A percentile compares a stretch with the other conserved stretches of the same genome.
phyloP scores from a whole-genome alignment of 352 stramenopile genomes.

The Pythium brachiatum region DNA sequence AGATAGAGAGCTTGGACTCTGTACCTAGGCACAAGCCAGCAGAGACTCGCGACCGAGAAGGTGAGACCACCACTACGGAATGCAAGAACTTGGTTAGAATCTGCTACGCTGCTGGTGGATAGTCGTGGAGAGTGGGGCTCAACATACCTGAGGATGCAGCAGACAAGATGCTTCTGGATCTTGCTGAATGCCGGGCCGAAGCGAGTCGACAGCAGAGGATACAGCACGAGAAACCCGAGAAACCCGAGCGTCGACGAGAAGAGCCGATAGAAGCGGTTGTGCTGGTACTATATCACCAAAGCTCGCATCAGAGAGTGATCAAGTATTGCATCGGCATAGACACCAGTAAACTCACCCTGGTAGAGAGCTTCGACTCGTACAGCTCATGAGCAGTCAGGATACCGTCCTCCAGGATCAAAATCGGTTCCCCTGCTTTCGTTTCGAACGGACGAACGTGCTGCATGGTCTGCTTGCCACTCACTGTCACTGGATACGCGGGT shows the following conservation, averaged over 20 bases:
- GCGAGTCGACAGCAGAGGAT: constrained; percentile 32
- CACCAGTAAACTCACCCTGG: constrained; percentile 31
- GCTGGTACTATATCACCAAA: constrained; percentile 34
- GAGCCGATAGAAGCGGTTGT: constrained; percentile 66
- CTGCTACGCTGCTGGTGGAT: background rate
- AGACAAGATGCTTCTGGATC: constrained; percentile 44
- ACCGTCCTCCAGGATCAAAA: constrained; percentile 66
- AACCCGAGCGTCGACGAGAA: constrained; percentile 64
- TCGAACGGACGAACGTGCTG: constrained; percentile 39
- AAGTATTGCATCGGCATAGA: background rate
- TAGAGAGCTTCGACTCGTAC: constrained; percentile 42
- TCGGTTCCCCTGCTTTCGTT: constrained; percentile 36
- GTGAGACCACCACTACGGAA: constrained; percentile 38
- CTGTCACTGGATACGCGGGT: constrained; percentile 62
- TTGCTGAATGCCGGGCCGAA: constrained; percentile 29
- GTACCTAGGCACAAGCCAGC: constrained; percentile 56
- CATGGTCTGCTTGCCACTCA: constrained; percentile 51
- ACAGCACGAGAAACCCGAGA: constrained; percentile 61
- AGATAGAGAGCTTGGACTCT: too few species aligned
- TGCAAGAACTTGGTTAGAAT: background rate
- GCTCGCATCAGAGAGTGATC: background rate
- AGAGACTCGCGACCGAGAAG: constrained; percentile 41
- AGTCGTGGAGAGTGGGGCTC: background rate
- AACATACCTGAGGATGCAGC: constrained; percentile 19
- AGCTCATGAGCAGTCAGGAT: constrained; percentile 44